Evolutionary conservation across 192 early-diverging fungal genomes (phyloP).

Genomic region (Podila verticillata): DNA sequence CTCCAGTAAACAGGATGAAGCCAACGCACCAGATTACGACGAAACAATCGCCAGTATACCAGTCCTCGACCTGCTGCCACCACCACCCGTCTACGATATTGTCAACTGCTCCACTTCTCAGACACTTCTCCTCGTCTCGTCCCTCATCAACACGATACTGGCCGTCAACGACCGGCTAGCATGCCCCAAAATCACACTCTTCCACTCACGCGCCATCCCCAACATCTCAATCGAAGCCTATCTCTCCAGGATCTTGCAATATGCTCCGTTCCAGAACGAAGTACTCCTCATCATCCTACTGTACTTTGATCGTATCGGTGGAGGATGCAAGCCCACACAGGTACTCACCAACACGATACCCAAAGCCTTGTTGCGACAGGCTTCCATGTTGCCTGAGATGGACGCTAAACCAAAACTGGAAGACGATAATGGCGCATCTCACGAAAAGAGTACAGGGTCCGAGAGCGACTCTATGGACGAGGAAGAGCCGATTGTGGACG

Average conservation of each 20-base stretch:
- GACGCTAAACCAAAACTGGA: constrained; percentile 10
- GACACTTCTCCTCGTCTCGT: constrained; percentile 58
- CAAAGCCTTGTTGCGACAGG: constrained; percentile 35
- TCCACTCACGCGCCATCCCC: constrained; percentile 76
- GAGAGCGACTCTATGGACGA: constrained; percentile 44
- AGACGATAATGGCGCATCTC: not conserved
- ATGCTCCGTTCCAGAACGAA: constrained; percentile 75
- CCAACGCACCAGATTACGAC: constrained; percentile 32
- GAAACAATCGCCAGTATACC: constrained; percentile 45
- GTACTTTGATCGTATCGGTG: constrained; percentile 74
- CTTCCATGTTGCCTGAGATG: constrained; percentile 26
- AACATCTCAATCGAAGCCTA: constrained; percentile 73
- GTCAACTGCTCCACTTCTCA: constrained; percentile 56
- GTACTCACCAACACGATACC: constrained; percentile 45
- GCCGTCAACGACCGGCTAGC: constrained; percentile 57
- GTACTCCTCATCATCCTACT: constrained; percentile 74
- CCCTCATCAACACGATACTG: constrained; percentile 61
- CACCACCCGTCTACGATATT: constrained; percentile 55
- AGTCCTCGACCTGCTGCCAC: constrained; percentile 39
- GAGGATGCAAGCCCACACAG: constrained; percentile 50
- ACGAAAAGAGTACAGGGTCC: not conserved
- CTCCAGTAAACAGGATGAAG: constrained; percentile 15
- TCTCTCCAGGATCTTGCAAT: constrained; percentile 72
- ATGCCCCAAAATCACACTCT: constrained; percentile 64
- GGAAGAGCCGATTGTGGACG: constrained; percentile 44